A percentile compares a stretch with the other conserved stretches of the same genome.
phyloP scores from a whole-genome alignment of 192 early-diverging fungal species.

The Entomortierella parvispora region DNA sequence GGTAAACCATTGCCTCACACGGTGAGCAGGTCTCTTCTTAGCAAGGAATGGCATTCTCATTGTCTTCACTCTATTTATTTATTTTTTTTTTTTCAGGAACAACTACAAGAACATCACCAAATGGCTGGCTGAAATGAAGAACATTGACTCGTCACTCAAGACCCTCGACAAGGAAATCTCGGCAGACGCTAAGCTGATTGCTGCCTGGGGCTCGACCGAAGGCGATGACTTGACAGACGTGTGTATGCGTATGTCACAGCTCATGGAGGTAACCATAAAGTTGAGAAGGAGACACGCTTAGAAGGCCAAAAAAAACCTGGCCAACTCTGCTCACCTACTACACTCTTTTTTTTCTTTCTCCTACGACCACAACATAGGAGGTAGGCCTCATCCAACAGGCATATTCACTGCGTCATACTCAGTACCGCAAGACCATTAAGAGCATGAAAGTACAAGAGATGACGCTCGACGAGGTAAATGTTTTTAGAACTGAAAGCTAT shows the following conservation, averaged over 20 bases:
- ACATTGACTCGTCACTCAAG: conserved; percentile 43
- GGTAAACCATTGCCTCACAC: conserved; percentile 12
- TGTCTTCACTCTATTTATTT: not conserved
- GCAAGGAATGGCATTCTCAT: not conserved
- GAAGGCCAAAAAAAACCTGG: not conserved
- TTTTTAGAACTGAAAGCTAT: too few species aligned
- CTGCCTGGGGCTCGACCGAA: conserved; percentile 35
- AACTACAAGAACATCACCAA: conserved; percentile 50
- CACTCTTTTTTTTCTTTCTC: not conserved
- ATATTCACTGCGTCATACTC: conserved; percentile 27
- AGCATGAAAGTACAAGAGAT: conserved; percentile 43
- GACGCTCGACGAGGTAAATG: conserved; percentile 42
- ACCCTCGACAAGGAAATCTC: conserved; percentile 46
- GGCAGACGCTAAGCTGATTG: conserved; percentile 44
- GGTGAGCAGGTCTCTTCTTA: not conserved
- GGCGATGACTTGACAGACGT: conserved; percentile 48
- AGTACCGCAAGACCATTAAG: conserved; percentile 47
- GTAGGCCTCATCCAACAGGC: conserved; percentile 45
- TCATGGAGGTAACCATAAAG: conserved; percentile 53
- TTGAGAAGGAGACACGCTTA: not conserved
- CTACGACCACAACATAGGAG: conserved; percentile 16
- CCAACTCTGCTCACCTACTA: not conserved
- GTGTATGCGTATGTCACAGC: conserved; percentile 46
- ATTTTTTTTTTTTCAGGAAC: conserved; percentile 11
- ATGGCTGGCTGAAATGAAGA: conserved; percentile 52